Base-by-base conservation (phyloP, 306 rosid genomes). In the Cucumis cinereus region DNA sequence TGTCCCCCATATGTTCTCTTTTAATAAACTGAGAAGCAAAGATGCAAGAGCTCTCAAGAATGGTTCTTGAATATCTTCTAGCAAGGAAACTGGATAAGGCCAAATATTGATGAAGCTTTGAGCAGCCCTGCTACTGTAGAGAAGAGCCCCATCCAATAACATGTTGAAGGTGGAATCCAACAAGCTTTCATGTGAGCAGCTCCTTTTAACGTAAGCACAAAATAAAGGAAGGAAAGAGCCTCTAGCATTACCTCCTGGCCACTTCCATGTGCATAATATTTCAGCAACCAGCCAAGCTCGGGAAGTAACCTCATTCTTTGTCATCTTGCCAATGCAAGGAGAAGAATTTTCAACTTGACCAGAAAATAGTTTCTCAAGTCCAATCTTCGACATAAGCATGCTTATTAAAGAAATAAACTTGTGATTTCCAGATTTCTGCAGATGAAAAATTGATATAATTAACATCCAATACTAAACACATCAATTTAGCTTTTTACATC, bases 221-320 rank as follows among this genome's bases (percentile, higher is more conserved):
- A 94, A 75, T 71, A 76, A 82, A 74, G 98, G 95, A 77, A 91
- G 91, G 95, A 94, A 87, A 77, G 96, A 88, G 72, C 82, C 85
- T 47, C 81, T 19, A 30, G 91, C 98, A 89, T 86, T 79, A 82
- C 87, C 87, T 73, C 91, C 96, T 22, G 94, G 93, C 98, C 98
- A 94, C 78, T 84, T 88, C 98, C 98, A 94, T 9, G 98, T 88
- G 88, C 98, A 94, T 70, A 94, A 79, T 50, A 94, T 85, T 88
- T 94, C 98, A 79, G 96, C 91, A 83, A 90, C 96, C 77, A 94
- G 86, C 92, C 97, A 94, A 40, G 94, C 89, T 79, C 86, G 87
- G 73, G 83, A 79, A 50, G 83, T 84, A 71, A 79, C 81, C 85
- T 81, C 90, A 77, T 90, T 81, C 78, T 81, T 58, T 77, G 79